Evolutionary conservation across 306 rosid genomes (phyloP).

Genomic region (Fragaria ananassa): DNA sequence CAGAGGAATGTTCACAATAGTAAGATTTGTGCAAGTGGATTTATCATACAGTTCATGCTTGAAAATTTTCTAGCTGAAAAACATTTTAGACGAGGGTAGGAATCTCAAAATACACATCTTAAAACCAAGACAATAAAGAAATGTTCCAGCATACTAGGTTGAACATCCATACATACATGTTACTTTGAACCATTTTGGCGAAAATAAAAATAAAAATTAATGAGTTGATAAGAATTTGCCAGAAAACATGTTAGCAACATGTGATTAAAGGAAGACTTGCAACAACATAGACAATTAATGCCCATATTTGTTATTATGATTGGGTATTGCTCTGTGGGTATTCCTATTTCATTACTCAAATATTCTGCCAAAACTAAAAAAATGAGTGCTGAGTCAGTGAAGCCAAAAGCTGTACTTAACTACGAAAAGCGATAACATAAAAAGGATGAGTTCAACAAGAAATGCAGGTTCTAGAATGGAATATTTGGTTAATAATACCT

Average conservation of each 20-base stretch:
- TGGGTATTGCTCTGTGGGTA: not conserved
- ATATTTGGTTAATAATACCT: conserved; percentile 42
- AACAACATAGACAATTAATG: not conserved
- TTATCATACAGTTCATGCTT: not conserved
- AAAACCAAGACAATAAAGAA: not conserved
- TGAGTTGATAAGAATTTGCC: not conserved
- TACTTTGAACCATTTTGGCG: not conserved
- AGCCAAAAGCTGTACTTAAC: not conserved
- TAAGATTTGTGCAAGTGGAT: not conserved
- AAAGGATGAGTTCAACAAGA: not conserved
- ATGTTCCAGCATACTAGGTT: not conserved
- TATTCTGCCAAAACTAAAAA: not conserved
- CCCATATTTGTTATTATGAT: not conserved
- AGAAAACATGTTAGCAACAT: not conserved
- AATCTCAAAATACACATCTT: not conserved
- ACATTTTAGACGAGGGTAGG: not conserved
- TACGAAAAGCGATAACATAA: not conserved
- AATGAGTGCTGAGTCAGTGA: not conserved
- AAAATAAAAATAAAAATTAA: not conserved
- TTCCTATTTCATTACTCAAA: not conserved
- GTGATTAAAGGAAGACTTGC: not conserved
- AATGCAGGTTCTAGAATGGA: not conserved
- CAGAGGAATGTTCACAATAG: not conserved
- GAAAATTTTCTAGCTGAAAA: not conserved
- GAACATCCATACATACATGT: not conserved